Evolutionary conservation across 805 yeast species (phyloP), one percentile per base, ranked within the genome.

Genomic region (Kuraishia borneana): DNA sequence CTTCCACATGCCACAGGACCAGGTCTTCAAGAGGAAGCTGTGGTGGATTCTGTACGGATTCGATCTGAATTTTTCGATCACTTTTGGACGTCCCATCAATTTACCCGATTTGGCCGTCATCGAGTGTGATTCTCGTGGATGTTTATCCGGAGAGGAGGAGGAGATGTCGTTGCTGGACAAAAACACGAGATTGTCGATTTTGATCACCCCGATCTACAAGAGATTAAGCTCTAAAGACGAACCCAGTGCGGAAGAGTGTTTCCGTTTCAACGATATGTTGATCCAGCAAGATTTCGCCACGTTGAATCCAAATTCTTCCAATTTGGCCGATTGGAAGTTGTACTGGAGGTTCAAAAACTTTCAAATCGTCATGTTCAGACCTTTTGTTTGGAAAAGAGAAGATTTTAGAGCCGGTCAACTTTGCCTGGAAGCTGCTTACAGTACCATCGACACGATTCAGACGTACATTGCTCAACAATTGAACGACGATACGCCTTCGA

Each of bases 41-140:
- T 78, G 82, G 82, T 77, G 83, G 80, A 76, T 78, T 1, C 43
- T 78, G 7, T 74, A 70, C 42, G 65, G 69, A 33, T 73, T 73
- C 43, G 83, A 76, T 50, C 68, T 75, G 14, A 76, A 78, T 34
- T 70, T 79, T 14, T 70, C 80, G 2, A 61, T 76, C 18, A 69
- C 80, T 1, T 72, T 73, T 51, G 83, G 83, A 12, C 55, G 84
- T 43, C 83, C 84, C 1, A 63, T 72, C 5, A 65, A 65, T 41
- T 53, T 71, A 32, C 78, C 79, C 1, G 53, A 56, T 9, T 16
- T 25, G 16, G 13, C 16, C 28, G 28, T 25, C 13, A 16, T 25
- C 13, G 28, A 25, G 16, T 25, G 28, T 13, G 6, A 25, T 12
- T 6, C 13, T 12, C 7, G 16, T 6, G 28, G 28, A 6, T 25